Percentiles rank a stretch among this genome's conserved stretches.
Conservation (phyloP, 768 basidiomycete species). For the Mycena rebaudengoi region DNA sequence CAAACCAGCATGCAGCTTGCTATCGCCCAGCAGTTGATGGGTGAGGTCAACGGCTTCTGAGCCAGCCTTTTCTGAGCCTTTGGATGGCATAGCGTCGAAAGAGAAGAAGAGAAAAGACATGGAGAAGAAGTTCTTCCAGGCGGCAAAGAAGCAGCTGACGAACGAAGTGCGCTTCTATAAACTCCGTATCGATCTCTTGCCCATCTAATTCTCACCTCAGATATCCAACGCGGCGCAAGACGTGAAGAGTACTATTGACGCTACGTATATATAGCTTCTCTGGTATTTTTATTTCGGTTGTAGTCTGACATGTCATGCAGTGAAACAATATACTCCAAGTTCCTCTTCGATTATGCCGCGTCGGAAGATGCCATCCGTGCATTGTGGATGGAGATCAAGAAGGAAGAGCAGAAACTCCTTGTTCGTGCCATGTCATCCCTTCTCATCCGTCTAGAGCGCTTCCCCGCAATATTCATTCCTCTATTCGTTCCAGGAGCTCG, state of each 20-base stretch:
- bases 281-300: background rate
- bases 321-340: slow-evolving; percentile 23
- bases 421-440: background rate
- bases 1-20: slow-evolving; percentile 16
- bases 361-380: slow-evolving; percentile 33
- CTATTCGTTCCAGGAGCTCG: slow-evolving; percentile 10
- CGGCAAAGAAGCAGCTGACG: slow-evolving; percentile 14
- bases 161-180: slow-evolving; percentile 1
- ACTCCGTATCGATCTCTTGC: background rate
- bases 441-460: background rate
- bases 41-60: background rate
- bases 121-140: slow-evolving; percentile 25
- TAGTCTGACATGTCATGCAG: background rate
- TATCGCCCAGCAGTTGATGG: slow-evolving; percentile 26
- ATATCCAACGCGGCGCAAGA: background rate
- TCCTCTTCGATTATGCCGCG: slow-evolving; percentile 30
- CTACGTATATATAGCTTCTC: background rate
- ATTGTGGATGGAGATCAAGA: slow-evolving; percentile 30
- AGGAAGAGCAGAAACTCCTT: slow-evolving; percentile 21
- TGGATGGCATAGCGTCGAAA: too few species aligned
- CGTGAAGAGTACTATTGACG: background rate
- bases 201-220: background rate
- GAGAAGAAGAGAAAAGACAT: slow-evolving; percentile 26
- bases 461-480: background rate
- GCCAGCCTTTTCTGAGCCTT: background rate